Base-by-base conservation (phyloP, 176 grass and related monocot genomes). In the Panicum miliaceum region DNA sequence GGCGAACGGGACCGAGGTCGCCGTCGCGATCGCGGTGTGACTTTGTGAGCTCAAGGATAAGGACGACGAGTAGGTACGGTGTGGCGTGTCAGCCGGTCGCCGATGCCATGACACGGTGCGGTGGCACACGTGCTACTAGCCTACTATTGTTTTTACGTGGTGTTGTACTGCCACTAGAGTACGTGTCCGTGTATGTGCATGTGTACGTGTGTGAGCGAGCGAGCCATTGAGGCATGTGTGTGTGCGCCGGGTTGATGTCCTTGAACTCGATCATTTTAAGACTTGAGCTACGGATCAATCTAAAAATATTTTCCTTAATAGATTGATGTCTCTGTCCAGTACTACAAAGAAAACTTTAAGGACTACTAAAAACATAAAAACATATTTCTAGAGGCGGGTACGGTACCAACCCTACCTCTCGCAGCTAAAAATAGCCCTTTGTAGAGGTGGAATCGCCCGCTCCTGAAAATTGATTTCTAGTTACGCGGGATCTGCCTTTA, bases 61-160 rank as follows among this genome's bases (percentile, higher is more conserved):
- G 87, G 73, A 68, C 80, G 78, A 69, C 87, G 84, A 68, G 76
- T 85, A 59, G 73, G 90, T 61, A 83, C 81, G 50, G 43, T 61
- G 85, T 84, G 50, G 29, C 56, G 80, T 75, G 84, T 84, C 63
- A 9, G 67, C 67, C 66, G 58, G 50, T 22, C 37, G 74, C 42
- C 74, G 62, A 54, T 87, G 81, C 65, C 71, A 74, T 43, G 52
- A 12, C 29, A 25, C 37, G 27, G 63, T 41, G 27, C 53, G 54
- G 20, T 23, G 41, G 18, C 34, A 62, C 20, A 57, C 38, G 48
- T 65, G 26, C 59, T 48, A 9, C 60, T 47, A 76, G 56, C 78
- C 0, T 60, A 11, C 8, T 57, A 35, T 25, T 48, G 2, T 48
- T 48, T 11, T 50, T 50, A 20, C 16, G 16, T 18, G 5, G 51